These are phyloP conservation scores for Pyricularia sp. DNA, from an alignment of 2,329 filamentous ascomycete species.

Conservation along the genomic window DNA sequence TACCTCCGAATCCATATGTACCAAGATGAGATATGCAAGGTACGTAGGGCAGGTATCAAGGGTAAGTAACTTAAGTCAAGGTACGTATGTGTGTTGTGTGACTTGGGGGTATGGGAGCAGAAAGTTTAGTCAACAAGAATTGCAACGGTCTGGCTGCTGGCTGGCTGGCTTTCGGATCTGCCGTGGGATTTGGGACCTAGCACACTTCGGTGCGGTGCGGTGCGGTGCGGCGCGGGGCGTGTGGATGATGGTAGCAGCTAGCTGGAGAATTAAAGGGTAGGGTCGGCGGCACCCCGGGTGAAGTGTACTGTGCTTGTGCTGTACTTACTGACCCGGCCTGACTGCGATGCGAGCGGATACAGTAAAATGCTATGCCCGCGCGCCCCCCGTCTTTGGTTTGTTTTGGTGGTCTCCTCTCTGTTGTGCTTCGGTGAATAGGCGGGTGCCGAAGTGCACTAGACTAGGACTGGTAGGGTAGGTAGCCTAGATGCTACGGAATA, in stretches of 20 bases:
- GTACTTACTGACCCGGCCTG: too few species aligned
- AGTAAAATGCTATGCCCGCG: neutral
- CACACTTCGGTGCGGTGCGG: neutral
- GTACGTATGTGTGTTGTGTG: neutral
- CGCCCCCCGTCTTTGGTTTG: neutral
- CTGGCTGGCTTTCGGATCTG: neutral
- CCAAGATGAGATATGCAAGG: neutral
- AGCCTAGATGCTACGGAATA: neutral
- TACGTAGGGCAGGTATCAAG: neutral
- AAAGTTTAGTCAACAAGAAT: neutral
- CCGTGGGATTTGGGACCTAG: neutral
- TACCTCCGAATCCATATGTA: conserved; percentile 2
- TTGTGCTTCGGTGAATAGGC: neutral
- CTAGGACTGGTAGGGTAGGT: neutral
- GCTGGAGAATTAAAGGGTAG: too few species aligned
- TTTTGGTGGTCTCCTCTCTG: neutral
- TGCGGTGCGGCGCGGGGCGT: neutral
- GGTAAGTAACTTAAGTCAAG: neutral
- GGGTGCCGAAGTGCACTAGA: neutral
- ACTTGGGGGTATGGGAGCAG: neutral
- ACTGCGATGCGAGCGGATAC: neutral
- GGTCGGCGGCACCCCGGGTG: too few species aligned
- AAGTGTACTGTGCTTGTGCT: neutral
- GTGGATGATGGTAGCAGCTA: neutral
- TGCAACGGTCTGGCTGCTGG: neutral